Percentiles rank a stretch among this genome's conserved stretches.
Conservation (phyloP, 2,329 filamentous ascomycete genomes). For the Verticillium nonalfalfae region DNA sequence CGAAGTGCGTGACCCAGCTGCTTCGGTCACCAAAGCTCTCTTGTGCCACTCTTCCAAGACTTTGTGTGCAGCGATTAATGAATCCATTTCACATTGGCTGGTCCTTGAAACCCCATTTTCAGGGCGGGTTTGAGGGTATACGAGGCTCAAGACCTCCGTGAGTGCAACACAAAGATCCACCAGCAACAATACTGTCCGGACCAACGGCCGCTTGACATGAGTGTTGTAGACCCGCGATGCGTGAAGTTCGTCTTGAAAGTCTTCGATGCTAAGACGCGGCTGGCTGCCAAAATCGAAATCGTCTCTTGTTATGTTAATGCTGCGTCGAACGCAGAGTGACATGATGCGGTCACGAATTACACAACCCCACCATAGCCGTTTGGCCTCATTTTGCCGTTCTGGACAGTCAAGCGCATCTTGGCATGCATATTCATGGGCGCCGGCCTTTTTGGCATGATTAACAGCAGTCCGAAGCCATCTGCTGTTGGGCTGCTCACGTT, state of each 20-base stretch:
- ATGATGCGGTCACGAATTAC: constrained; percentile 45
- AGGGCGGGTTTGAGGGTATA: constrained; percentile 24
- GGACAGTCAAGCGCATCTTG: constrained; percentile 17
- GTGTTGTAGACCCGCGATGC: constrained; percentile 37
- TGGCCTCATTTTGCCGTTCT: constrained; percentile 29
- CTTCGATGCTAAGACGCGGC: constrained; percentile 28
- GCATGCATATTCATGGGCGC: constrained; percentile 33
- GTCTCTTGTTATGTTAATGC: constrained; percentile 39
- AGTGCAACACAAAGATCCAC: constrained; percentile 37
- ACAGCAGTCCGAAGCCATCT: constrained; percentile 44
- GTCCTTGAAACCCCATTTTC: too few species aligned
- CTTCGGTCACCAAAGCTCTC: constrained; percentile 26
- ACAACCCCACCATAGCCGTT: constrained; percentile 50
- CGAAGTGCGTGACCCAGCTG: constrained; percentile 23
- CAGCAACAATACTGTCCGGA: constrained; percentile 37
- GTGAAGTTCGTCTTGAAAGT: constrained; percentile 38
- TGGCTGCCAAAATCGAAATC: constrained; percentile 36
- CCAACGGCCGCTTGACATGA: constrained; percentile 34
- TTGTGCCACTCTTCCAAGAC: constrained; percentile 32
- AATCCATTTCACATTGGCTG: background rate
- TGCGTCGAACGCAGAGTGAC: constrained; percentile 39
- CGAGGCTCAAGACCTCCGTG: constrained; percentile 37
- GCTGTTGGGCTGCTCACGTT: constrained; percentile 31
- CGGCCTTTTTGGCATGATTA: constrained; percentile 40
- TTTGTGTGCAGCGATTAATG: constrained; percentile 32